phyloP scores from a whole-genome alignment of 306 rosid species.

The Prunus salicina region DNA sequence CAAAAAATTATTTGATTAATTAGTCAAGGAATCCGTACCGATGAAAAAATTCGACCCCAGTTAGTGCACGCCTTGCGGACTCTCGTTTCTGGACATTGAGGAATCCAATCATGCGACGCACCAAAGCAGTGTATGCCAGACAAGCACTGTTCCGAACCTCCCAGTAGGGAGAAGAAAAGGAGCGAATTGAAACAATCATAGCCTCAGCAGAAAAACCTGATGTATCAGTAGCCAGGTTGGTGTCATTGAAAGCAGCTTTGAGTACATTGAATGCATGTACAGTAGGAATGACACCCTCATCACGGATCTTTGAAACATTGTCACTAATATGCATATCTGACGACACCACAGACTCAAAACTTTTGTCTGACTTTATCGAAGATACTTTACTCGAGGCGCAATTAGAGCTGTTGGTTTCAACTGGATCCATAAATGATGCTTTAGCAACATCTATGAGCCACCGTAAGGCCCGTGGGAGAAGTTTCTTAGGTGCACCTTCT shows the following conservation, averaged over 20 bases:
- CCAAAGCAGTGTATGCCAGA: constrained; percentile 88
- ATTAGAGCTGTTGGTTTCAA: constrained; percentile 41
- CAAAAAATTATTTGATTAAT: not conserved
- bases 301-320: constrained; percentile 68
- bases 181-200: constrained; percentile 62
- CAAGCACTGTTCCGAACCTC: constrained; percentile 96
- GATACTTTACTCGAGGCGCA: constrained; percentile 29
- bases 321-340: constrained; percentile 41
- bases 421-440: constrained; percentile 48
- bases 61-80: constrained; percentile 76
- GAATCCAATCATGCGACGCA: constrained; percentile 92
- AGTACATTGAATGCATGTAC: constrained; percentile 92
- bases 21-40: constrained; percentile 51
- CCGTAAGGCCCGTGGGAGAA: constrained; percentile 79
- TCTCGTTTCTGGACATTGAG: constrained; percentile 93
- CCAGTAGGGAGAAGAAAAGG: constrained; percentile 96
- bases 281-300: constrained; percentile 96
- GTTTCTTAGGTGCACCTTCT: constrained; percentile 96
- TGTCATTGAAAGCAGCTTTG: constrained; percentile 89
- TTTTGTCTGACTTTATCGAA: constrained; percentile 31
- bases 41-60: constrained; percentile 93
- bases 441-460: constrained; percentile 90
- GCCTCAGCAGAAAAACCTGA: constrained; percentile 98
- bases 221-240: constrained; percentile 86
- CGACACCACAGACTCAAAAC: constrained; percentile 22